phyloP scores from a whole-genome alignment of 2,329 filamentous ascomycete species.

The Pochonia chlamydosporia region DNA sequence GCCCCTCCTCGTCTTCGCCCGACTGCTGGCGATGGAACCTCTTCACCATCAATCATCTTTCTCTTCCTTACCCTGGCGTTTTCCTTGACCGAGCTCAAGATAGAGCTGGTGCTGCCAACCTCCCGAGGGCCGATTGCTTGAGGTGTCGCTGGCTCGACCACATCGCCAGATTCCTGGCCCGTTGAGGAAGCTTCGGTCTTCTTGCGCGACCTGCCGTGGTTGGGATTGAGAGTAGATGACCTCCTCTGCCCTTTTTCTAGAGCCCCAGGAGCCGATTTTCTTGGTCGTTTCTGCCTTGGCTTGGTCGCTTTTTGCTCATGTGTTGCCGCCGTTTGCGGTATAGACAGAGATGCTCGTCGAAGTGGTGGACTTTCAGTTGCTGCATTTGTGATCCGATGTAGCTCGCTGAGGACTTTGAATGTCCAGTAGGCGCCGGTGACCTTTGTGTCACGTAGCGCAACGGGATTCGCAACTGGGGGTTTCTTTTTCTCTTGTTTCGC shows the following conservation, averaged over 20 bases:
- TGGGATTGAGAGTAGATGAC: slow-evolving; percentile 30
- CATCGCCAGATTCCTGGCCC: slow-evolving; percentile 8
- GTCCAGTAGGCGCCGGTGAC: slow-evolving; percentile 38
- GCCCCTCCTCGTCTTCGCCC: slow-evolving; percentile 10
- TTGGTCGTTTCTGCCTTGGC: slow-evolving; percentile 24
- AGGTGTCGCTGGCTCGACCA: slow-evolving; percentile 2
- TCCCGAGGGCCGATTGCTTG: not conserved
- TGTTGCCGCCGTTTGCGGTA: not conserved
- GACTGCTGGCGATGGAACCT: slow-evolving; percentile 16
- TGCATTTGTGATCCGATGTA: slow-evolving; percentile 32
- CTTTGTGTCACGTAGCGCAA: slow-evolving; percentile 40
- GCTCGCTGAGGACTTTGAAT: slow-evolving; percentile 34
- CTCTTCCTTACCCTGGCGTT: slow-evolving; percentile 41
- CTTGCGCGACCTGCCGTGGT: slow-evolving; percentile 24
- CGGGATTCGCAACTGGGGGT: slow-evolving; percentile 31
- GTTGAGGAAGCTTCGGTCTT: slow-evolving; percentile 11
- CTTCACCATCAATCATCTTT: slow-evolving; percentile 38
- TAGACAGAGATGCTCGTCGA: slow-evolving; percentile 14
- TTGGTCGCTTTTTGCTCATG: slow-evolving; percentile 10
- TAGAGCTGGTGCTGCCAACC: slow-evolving; percentile 30
- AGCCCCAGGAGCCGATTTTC: slow-evolving; percentile 35
- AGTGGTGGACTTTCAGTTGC: slow-evolving; percentile 10
- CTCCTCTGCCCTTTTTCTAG: slow-evolving; percentile 23
- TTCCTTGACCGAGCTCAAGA: slow-evolving; percentile 45
- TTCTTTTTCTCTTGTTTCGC: slow-evolving; percentile 24